These are phyloP conservation scores for Pleurostoma richardsiae DNA, from an alignment of 2,329 filamentous ascomycete genomes.

Conservation along the genomic window DNA sequence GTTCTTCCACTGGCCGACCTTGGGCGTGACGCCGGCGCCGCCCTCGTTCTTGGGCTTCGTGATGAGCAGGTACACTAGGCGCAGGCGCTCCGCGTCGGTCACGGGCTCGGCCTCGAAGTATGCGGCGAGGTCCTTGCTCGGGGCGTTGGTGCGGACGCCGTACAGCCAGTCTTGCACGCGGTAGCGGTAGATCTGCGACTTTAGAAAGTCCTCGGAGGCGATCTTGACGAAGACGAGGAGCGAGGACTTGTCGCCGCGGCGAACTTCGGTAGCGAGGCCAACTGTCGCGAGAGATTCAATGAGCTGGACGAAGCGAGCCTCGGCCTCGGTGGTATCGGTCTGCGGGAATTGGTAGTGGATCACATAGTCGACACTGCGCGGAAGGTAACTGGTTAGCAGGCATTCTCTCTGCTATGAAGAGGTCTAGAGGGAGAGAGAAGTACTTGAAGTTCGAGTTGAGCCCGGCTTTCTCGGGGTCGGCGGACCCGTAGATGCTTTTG, in stretches of 20 bases:
- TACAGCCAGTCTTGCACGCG: constrained; percentile 92
- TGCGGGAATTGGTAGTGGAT: constrained; percentile 57
- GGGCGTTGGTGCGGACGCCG: constrained; percentile 74
- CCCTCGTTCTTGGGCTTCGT: constrained; percentile 68
- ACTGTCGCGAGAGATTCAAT: constrained; percentile 69
- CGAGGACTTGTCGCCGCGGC: constrained; percentile 68
- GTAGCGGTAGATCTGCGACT: constrained; percentile 77
- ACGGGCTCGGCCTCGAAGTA: constrained; percentile 70
- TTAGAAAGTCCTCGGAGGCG: constrained; percentile 68
- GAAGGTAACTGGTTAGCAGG: too few relatives aligned
- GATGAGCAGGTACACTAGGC: constrained; percentile 83
- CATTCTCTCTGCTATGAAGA: background rate
- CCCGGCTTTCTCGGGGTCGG: constrained; percentile 17
- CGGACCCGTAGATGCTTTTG: constrained; percentile 23
- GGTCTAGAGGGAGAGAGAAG: constrained; percentile 6
- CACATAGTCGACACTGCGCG: constrained; percentile 75
- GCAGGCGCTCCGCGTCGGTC: constrained; percentile 80
- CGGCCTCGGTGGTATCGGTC: constrained; percentile 59
- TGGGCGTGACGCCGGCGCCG: constrained; percentile 71
- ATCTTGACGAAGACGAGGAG: constrained; percentile 81
- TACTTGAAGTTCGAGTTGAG: constrained; percentile 34
- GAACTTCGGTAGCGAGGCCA: constrained; percentile 84
- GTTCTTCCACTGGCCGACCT: constrained; percentile 64
- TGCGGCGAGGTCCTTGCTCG: constrained; percentile 64
- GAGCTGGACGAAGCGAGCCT: constrained; percentile 72